Evolutionary conservation across 495 filamentous ascomycete genomes (phyloP), one percentile per base, ranked within the genome.

Genomic region (Chaetomium tenue): DNA sequence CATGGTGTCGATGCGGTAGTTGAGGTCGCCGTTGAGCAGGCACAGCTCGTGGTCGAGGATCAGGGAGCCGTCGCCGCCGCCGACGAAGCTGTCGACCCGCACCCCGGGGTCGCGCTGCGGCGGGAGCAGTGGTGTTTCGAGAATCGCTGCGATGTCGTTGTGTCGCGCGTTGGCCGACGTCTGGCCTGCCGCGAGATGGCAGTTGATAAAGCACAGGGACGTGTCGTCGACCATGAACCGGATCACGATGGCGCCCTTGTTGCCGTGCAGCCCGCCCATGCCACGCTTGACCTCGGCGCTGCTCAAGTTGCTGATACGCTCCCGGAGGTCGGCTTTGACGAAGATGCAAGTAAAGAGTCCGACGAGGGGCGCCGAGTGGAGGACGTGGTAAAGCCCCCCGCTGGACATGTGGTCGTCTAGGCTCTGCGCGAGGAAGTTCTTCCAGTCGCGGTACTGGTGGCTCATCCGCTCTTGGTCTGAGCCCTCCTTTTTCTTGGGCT

Each of bases 1-100:
- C 83, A 97, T 96, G n/a, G 92, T 88, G 74, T 98, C 94, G 70
- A 98, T 98, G 47, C 94, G 92, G 77, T 98, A 98, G 74, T 98
- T 98, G 50, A 98, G 85, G 72, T 98, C 94, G 20, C 94, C 94
- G 72, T 98, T 97, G 22, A 97, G 76, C 57, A 98, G 87, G 71
- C 94, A 98, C 22, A 98, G 88, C 74, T 98, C 94, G 69, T 98
- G 93, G 68, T 98, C 94, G 57, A 97, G 84, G 56, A 98, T 89
- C 92, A 98, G 95, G 25, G 88, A 89, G 12, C 94, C 94, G 71
- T 98, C 94, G 18, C 94, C 94, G 40, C 94, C 94, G 28, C 91
- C 88, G 15, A 91, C 85, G 71, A 89, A 98, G 66, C 88, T 89
- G 72, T 96, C 87, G 33, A 87, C 79, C 18, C 89, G 86, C 11